Evolutionary conservation across 352 stramenopile genomes (phyloP).

Genomic region (Globisporangium cystogenes): DNA sequence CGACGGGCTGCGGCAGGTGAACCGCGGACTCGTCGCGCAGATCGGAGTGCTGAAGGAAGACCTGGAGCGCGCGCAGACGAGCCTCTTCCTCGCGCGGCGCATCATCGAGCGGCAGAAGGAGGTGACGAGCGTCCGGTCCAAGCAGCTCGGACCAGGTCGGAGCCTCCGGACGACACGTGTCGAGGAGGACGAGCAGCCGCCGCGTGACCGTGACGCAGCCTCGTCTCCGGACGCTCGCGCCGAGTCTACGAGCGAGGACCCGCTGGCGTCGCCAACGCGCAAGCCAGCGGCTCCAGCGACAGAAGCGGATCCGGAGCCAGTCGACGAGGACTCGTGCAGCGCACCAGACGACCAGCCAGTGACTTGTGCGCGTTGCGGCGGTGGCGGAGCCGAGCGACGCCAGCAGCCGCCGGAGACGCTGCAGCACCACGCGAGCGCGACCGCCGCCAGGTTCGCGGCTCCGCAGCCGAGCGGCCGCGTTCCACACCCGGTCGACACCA

Average conservation of each 20-base stretch:
- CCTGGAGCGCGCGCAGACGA: background rate
- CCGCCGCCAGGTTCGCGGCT: background rate
- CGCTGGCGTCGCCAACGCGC: too few relatives aligned
- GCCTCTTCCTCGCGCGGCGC: constrained; percentile 10
- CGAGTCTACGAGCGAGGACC: background rate
- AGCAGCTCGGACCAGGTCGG: background rate
- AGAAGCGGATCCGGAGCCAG: background rate
- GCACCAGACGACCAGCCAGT: too few relatives aligned
- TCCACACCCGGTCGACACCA: background rate
- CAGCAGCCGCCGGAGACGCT: too few relatives aligned
- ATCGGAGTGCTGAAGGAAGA: constrained; percentile 9
- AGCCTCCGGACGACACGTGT: background rate
- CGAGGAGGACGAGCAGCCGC: background rate
- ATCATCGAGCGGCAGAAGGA: constrained; percentile 11
- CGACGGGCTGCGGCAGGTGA: constrained; percentile 6
- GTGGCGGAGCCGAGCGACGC: too few relatives aligned
- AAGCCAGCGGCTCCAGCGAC: background rate
- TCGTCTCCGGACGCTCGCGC: background rate
- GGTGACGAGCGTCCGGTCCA: constrained; percentile 3
- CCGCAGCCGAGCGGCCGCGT: background rate
- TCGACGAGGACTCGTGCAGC: background rate
- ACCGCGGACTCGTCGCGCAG: constrained; percentile 11
- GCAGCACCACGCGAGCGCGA: background rate
- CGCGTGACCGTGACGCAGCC: too few relatives aligned
- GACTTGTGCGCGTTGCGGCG: too few relatives aligned